Conservation (phyloP, 179 eudicot genomes). For the Beta macrorhiza region DNA sequence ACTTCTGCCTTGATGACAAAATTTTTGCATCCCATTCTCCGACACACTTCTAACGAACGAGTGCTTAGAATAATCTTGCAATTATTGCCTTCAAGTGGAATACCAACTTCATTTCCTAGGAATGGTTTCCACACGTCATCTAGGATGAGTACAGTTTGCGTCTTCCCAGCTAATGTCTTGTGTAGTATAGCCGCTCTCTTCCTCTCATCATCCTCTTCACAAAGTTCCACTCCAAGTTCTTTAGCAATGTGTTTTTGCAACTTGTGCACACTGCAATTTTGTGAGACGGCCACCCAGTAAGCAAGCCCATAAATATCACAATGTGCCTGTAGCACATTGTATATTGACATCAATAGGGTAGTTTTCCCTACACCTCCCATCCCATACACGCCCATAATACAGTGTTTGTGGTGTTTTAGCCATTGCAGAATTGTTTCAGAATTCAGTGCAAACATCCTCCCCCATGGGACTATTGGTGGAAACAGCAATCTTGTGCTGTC, state of each 20-base stretch:
- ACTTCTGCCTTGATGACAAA: not conserved
- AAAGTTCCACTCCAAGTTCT: slow-evolving; percentile 2
- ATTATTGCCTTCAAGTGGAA: slow-evolving; percentile 10
- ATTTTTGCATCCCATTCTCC: not conserved
- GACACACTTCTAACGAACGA: slow-evolving; percentile 22
- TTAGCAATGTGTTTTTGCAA: slow-evolving; percentile 17
- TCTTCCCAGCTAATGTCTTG: not conserved
- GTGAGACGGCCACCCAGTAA: slow-evolving; percentile 11
- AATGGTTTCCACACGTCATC: slow-evolving; percentile 24
- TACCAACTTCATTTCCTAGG: slow-evolving; percentile 12
- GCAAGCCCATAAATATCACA: not conserved
- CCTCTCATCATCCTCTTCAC: slow-evolving; percentile 14
- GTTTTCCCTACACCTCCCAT: slow-evolving; percentile 26
- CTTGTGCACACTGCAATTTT: not conserved
- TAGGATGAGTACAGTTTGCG: slow-evolving; percentile 8
- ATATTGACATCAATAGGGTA: not conserved
- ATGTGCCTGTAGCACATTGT: not conserved
- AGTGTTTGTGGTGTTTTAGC: not conserved
- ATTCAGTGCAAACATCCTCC: not conserved
- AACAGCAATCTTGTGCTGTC: not conserved
- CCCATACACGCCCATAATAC: slow-evolving; percentile 4
- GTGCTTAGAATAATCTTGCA: slow-evolving; percentile 22
- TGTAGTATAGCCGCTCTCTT: slow-evolving; percentile 22
- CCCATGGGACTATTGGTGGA: not conserved
- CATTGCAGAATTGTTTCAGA: not conserved